These are phyloP conservation scores for Ogataea glucozyma DNA, from an alignment of 805 yeast species.

Conservation along the genomic window DNA sequence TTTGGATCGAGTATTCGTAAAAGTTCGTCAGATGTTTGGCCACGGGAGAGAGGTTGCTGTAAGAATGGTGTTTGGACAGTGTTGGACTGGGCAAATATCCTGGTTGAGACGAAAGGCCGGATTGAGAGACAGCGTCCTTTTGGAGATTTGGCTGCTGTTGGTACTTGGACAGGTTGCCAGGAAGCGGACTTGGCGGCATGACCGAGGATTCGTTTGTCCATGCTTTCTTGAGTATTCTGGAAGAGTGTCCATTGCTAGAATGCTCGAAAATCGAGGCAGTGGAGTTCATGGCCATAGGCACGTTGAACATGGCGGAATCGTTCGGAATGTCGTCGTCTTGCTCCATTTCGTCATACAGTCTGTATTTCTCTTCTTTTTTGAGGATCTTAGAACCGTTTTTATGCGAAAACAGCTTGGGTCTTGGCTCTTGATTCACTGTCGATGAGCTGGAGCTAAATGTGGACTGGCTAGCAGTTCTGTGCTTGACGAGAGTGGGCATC, in stretches of 20 bases:
- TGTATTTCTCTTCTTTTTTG: constrained; percentile 30
- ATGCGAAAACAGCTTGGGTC: constrained; percentile 2
- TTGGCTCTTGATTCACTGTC: constrained; percentile 11
- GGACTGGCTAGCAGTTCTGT: constrained; percentile 13
- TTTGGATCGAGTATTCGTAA: constrained; percentile 41
- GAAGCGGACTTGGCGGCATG: constrained; percentile 51
- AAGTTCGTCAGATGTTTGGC: constrained; percentile 44
- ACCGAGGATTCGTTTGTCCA: constrained; percentile 30
- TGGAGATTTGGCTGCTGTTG: not conserved
- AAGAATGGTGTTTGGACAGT: constrained; percentile 32
- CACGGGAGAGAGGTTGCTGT: constrained; percentile 33
- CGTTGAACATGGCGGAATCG: constrained; percentile 49
- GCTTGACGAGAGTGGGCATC: constrained; percentile 18
- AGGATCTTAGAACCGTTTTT: constrained; percentile 17
- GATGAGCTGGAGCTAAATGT: constrained; percentile 14
- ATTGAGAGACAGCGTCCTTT: constrained; percentile 1
- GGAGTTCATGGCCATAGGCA: constrained; percentile 47
- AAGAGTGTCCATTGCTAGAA: constrained; percentile 18
- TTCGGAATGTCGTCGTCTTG: constrained; percentile 41
- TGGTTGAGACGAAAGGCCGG: constrained; percentile 6
- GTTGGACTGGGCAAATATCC: constrained; percentile 22
- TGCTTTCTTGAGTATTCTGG: constrained; percentile 28
- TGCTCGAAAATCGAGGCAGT: constrained; percentile 33
- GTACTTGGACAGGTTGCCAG: constrained; percentile 35
- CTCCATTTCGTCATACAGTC: constrained; percentile 33